phyloP scores from a whole-genome alignment of 805 yeast genomes.

The Suhomyces prunicola region DNA sequence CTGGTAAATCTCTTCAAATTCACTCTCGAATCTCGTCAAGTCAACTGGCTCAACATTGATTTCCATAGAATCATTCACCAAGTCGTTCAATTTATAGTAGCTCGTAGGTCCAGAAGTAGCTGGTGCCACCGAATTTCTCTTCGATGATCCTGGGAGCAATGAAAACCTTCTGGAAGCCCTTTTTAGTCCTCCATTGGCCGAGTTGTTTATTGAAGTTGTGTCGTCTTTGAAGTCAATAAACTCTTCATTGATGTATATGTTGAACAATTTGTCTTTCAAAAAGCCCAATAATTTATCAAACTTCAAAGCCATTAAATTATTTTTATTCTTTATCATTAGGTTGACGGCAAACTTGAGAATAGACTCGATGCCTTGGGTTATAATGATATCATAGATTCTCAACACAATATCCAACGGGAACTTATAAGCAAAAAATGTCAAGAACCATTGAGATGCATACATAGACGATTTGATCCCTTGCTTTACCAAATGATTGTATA shows the following conservation, averaged over 20 bases:
- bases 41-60: constrained; percentile 71
- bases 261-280: constrained; percentile 77
- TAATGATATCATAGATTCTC: constrained; percentile 81
- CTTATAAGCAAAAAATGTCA: constrained; percentile 91
- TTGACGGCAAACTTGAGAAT: constrained; percentile 81
- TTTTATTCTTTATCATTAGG: constrained; percentile 67
- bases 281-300: constrained; percentile 78
- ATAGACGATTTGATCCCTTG: constrained; percentile 89
- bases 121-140: constrained; percentile 13
- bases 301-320: constrained; percentile 52
- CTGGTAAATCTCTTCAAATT: constrained; percentile 69
- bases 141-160: constrained; percentile 22
- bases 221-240: constrained; percentile 19
- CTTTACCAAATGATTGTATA: constrained; percentile 71
- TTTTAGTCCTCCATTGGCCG: constrained; percentile 9
- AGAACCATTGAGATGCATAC: constrained; percentile 98
- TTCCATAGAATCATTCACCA: constrained; percentile 75
- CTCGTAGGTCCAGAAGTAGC: constrained; percentile 6
- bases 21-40: constrained; percentile 66
- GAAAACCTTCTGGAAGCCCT: constrained; percentile 18
- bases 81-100: constrained; percentile 63
- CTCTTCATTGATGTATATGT: constrained; percentile 53
- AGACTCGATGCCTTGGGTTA: constrained; percentile 89
- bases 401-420: constrained; percentile 87
- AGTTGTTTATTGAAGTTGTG: not conserved